Evolutionary conservation across 2,329 filamentous ascomycete genomes (phyloP).

Genomic region (Thyridium curvatum): DNA sequence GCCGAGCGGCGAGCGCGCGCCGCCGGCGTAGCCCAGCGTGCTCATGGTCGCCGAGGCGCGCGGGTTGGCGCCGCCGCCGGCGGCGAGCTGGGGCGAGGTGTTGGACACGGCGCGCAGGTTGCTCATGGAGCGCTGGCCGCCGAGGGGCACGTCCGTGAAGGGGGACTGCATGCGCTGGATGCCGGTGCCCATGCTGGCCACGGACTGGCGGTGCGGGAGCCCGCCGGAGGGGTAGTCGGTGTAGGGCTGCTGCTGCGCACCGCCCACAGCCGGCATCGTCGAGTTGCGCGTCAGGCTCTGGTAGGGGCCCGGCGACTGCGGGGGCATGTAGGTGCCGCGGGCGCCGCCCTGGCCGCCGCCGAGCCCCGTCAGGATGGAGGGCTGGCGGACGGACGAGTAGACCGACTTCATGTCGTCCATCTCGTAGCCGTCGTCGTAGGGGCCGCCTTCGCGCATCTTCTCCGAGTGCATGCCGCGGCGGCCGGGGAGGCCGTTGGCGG

Average conservation of each 20-base stretch:
- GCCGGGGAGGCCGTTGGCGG: slow-evolving; percentile 80
- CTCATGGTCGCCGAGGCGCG: slow-evolving; percentile 34
- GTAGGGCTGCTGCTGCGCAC: no score
- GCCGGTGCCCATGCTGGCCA: slow-evolving; percentile 57
- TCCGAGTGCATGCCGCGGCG: slow-evolving; percentile 69
- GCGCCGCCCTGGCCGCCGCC: slow-evolving; percentile 57
- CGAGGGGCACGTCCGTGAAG: slow-evolving; percentile 47
- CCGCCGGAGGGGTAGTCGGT: slow-evolving; percentile 37
- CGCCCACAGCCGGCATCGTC: slow-evolving; percentile 31
- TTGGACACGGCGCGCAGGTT: slow-evolving; percentile 46
- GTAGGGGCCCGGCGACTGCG: slow-evolving; percentile 63
- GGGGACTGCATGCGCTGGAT: slow-evolving; percentile 47
- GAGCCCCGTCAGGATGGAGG: slow-evolving; percentile 83
- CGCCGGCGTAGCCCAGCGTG: slow-evolving; percentile 40
- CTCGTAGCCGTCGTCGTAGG: slow-evolving; percentile 70
- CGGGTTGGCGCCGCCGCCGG: slow-evolving; percentile 25
- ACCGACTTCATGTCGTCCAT: slow-evolving; percentile 98
- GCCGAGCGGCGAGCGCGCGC: slow-evolving; percentile 38
- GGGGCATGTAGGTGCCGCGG: slow-evolving; percentile 70
- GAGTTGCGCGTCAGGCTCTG: slow-evolving; percentile 34
- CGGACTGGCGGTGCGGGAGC: slow-evolving; percentile 61
- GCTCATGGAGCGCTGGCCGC: slow-evolving; percentile 54
- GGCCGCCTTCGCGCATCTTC: slow-evolving; percentile 50
- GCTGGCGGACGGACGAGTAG: slow-evolving; percentile 85
- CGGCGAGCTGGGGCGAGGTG: slow-evolving; percentile 37